These are phyloP conservation scores for Daedaleopsis sinensis DNA, from an alignment of 768 basidiomycete species.

Conservation along the genomic window DNA sequence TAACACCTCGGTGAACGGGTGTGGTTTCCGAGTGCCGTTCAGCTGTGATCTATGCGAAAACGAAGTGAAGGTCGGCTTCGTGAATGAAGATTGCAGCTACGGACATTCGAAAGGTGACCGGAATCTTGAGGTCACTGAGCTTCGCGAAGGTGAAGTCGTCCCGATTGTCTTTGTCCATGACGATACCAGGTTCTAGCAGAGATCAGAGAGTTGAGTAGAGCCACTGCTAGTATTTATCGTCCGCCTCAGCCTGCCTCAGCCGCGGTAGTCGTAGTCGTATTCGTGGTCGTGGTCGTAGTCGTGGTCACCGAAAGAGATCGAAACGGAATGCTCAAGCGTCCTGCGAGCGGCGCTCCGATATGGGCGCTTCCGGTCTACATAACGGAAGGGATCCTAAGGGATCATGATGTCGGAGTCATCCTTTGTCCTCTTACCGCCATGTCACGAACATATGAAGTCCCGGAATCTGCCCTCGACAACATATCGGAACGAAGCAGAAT, in stretches of 20 bases:
- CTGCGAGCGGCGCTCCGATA: slow-evolving; percentile 9
- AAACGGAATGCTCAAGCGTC: slow-evolving; percentile 4
- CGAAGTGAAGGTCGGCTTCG: background rate
- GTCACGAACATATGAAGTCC: slow-evolving; percentile 1
- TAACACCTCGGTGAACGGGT: slow-evolving; percentile 76
- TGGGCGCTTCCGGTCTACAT: background rate
- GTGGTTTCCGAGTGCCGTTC: slow-evolving; percentile 76
- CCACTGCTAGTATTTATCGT: background rate
- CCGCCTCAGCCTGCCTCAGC: too few species aligned
- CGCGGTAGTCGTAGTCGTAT: too few species aligned
- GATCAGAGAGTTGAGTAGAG: too few species aligned
- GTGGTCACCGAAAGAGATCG: slow-evolving; percentile 5
- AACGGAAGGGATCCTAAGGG: background rate
- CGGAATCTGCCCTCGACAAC: slow-evolving; percentile 3
- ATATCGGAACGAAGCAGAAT: slow-evolving; percentile 24
- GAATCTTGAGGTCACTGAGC: slow-evolving; percentile 85
- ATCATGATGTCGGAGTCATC: slow-evolving; percentile 5
- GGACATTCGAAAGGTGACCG: slow-evolving; percentile 85
- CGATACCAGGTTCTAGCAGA: background rate
- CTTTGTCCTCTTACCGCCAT: background rate
- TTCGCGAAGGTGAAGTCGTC: slow-evolving; percentile 95
- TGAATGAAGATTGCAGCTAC: background rate
- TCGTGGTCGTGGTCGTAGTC: too few species aligned
- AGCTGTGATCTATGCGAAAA: slow-evolving; percentile 68
- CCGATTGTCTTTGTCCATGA: slow-evolving; percentile 64